Conservation (phyloP, 1,284 basidiomycete species). For the Heterobasidion occidentale region DNA sequence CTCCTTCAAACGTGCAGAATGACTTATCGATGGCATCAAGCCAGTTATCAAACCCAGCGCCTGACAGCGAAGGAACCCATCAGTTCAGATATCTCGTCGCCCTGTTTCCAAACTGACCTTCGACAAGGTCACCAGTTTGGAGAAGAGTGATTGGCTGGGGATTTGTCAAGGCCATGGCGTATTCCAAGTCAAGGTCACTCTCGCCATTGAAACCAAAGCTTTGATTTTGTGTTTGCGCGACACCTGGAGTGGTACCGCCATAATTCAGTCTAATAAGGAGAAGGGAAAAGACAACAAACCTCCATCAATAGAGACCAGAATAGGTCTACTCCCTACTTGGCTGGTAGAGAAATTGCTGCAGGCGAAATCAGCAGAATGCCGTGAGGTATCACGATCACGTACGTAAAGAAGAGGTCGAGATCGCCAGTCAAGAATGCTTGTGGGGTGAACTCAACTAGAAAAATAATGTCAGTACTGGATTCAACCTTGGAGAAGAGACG, state of each 20-base stretch:
- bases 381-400: slow-evolving; percentile 9
- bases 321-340: slow-evolving; percentile 27
- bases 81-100: background rate
- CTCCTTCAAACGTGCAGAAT: slow-evolving; percentile 56
- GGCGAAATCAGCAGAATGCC: slow-evolving; percentile 2
- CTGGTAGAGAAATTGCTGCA: slow-evolving; percentile 26
- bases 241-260: slow-evolving; percentile 15
- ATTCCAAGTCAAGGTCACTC: slow-evolving; percentile 47
- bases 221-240: slow-evolving; percentile 21
- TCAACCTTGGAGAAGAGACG: no score
- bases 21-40: slow-evolving; percentile 39
- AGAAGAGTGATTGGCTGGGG: slow-evolving; percentile 35
- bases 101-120: slow-evolving; percentile 21
- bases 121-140: slow-evolving; percentile 36
- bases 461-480: background rate
- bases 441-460: slow-evolving; percentile 42
- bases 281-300: slow-evolving; percentile 18
- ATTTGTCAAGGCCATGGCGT: slow-evolving; percentile 38
- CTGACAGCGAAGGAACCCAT: slow-evolving; percentile 13
- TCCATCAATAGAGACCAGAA: slow-evolving; percentile 34
- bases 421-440: slow-evolving; percentile 37
- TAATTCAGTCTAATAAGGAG: background rate
- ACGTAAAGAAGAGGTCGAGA: slow-evolving; percentile 35
- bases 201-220: slow-evolving; percentile 42
- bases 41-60: slow-evolving; percentile 37